Base-by-base conservation (phyloP, 306 rosid species). In the Medicago lupulina region DNA sequence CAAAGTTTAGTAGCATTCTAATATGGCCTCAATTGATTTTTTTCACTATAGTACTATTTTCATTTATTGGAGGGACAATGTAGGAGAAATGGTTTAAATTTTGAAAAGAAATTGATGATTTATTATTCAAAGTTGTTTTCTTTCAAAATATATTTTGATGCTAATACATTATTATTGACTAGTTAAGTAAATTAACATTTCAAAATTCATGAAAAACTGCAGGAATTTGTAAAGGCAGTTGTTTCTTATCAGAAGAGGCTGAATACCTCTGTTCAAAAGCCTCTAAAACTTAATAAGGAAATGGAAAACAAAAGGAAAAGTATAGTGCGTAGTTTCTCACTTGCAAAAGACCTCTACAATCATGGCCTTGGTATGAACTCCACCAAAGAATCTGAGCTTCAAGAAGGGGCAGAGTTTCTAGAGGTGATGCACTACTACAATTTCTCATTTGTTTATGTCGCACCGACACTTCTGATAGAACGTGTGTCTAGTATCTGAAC, bases 141-240 rank as follows among this genome's bases (percentile, higher is more conserved):
- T 13, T 67, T 44, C 7, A 1, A 23, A 0, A 6, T 50, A 21
- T 18, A 36, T 21, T 68, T 70, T 57, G 39, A 28, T 67, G 47
- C 36, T 38, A 6, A 2, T 47, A 5, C 17, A 50, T 68, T 49
- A 43, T 49, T 58, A 50, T 8, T 68, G n/a, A 23, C 41, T 28
- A 12, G 28, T 46, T 57, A 50, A 18, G 61, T 50, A 36, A 4
- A 43, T 39, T 81, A 16, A 17, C 4, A 19, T 46, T 25, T 38
- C 25, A 14, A 70, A 12, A 36, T 46, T 46, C n/a, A 55, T 74
- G 59, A 39, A 71, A 77, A 7, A 50, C 8, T 58, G 73, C 85
- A 94, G 96, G 97, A 94, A 86, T 94, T 94, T 86, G 97, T 85
- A 4, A 94, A 92, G 85, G 93, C 98, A 3, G 96, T 89, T 53